Conservation (phyloP, 495 filamentous ascomycete genomes). For the Aspergillus carlsbadensis region DNA sequence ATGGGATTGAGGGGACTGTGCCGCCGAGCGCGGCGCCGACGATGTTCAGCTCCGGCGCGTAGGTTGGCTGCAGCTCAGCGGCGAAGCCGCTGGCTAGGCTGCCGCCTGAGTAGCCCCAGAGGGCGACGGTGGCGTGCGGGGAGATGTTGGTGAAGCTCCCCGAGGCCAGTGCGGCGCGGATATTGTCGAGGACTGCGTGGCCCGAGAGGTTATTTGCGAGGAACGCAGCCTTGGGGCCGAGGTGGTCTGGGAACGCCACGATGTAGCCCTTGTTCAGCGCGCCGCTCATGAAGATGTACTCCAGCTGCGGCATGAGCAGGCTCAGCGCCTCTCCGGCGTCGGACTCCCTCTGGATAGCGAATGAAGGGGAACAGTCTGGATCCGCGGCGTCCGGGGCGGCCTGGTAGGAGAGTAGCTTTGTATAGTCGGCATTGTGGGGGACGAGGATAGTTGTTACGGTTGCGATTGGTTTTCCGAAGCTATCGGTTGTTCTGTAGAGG, state of each 20-base stretch:
- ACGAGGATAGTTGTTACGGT: constrained; percentile 51
- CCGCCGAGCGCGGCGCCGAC: constrained; percentile 49
- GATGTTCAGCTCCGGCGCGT: constrained; percentile 51
- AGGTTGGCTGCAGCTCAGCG: constrained; percentile 43
- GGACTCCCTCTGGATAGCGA: constrained; percentile 16
- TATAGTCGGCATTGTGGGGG: constrained; percentile 30
- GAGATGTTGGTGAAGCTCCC: constrained; percentile 16
- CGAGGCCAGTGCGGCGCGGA: constrained; percentile 40
- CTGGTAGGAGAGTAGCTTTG: constrained; percentile 44
- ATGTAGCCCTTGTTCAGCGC: constrained; percentile 43
- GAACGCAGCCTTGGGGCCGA: constrained; percentile 42
- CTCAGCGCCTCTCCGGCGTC: constrained; percentile 8
- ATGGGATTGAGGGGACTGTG: constrained; percentile 21
- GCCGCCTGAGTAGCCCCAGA: constrained; percentile 58
- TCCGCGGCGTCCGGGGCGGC: constrained; percentile 43
- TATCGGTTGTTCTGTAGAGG: constrained; percentile 52
- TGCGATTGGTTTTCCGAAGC: constrained; percentile 38
- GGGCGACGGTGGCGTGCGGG: constrained; percentile 20
- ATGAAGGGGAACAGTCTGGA: constrained; percentile 23
- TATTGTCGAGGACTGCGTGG: constrained; percentile 46
- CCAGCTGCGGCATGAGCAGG: constrained; percentile 25
- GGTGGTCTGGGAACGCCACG: constrained; percentile 48
- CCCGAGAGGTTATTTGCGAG: constrained; percentile 40
- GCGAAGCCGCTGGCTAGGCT: constrained; percentile 48
- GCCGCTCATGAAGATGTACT: constrained; percentile 27